Percentiles rank a stretch among this genome's conserved stretches.
Evolutionary conservation across 768 basidiomycete genomes (phyloP).

Genomic region (Solioccasus polychromus): DNA sequence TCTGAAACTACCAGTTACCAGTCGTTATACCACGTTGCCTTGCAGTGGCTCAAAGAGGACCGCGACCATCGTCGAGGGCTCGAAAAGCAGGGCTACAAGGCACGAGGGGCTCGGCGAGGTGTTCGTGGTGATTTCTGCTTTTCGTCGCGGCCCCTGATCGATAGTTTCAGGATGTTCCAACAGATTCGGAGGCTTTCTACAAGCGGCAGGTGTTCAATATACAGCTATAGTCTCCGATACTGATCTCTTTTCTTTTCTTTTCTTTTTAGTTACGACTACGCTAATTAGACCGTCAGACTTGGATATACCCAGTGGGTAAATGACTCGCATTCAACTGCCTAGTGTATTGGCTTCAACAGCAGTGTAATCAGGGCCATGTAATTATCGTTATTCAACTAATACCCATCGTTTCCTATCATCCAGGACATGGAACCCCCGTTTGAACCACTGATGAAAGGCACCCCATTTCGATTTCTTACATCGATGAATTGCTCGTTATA

Average conservation of each 20-base stretch:
- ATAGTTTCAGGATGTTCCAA: constrained; percentile 49
- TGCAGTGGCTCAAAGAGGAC: constrained; percentile 88
- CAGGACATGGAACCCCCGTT: no score
- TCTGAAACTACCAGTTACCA: constrained; percentile 20
- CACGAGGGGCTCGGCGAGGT: constrained; percentile 57
- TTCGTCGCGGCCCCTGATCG: constrained; percentile 2
- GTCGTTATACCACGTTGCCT: constrained; percentile 66
- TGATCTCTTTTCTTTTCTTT: no score
- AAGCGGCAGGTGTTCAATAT: constrained; percentile 53
- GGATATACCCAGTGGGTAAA: background rate
- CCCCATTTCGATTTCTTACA: no score
- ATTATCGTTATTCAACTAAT: no score
- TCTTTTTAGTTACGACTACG: constrained; percentile 50
- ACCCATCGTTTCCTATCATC: no score
- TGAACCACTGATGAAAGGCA: no score
- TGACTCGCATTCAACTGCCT: constrained; percentile 12
- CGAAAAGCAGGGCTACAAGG: constrained; percentile 56
- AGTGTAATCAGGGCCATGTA: constrained; percentile 4
- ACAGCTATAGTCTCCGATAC: background rate
- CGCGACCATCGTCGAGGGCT: constrained; percentile 59
- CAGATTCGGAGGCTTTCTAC: constrained; percentile 84
- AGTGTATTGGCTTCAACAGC: constrained; percentile 17
- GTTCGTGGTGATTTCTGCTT: constrained; percentile 35
- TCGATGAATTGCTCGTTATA: no score
- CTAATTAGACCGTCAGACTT: constrained; percentile 30